Percentiles rank a stretch among this genome's conserved stretches.
These are phyloP conservation scores for Cymbopogon citratus DNA, from an alignment of 176 grass and related monocot species.

Conservation along the genomic window DNA sequence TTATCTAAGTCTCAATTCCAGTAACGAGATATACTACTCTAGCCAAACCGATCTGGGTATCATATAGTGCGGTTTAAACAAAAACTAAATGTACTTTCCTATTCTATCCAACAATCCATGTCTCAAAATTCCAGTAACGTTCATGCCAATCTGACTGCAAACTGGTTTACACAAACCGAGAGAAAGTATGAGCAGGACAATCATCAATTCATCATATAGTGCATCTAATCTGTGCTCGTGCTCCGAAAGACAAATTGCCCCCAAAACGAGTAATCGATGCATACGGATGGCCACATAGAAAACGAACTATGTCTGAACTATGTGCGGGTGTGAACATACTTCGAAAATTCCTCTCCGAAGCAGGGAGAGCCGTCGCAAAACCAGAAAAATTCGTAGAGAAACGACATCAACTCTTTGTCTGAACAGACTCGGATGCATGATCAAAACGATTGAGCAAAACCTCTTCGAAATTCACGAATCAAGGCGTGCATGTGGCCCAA, in stretches of 20 bases:
- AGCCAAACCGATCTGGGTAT: neutral
- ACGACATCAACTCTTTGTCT: neutral
- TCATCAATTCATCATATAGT: neutral
- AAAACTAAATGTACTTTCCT: neutral
- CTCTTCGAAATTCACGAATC: neutral
- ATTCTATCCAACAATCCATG: neutral
- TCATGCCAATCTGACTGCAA: neutral
- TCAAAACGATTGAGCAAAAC: neutral
- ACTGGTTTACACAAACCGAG: neutral
- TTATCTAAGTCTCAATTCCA: constrained; percentile 5
- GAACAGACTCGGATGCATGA: neutral
- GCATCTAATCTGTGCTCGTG: neutral
- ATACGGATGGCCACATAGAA: neutral
- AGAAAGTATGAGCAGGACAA: neutral
- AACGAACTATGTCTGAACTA: neutral
- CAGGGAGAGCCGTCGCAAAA: neutral
- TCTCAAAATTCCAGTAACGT: neutral
- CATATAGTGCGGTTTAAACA: neutral
- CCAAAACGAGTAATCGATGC: neutral
- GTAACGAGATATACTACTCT: neutral
- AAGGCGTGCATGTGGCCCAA: neutral
- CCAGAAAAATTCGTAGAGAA: neutral
- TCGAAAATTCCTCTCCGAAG: neutral
- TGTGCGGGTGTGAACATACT: neutral
- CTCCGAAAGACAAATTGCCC: neutral